Percentiles rank a stretch among this genome's conserved stretches.
These are phyloP conservation scores for Penstemon barbatus DNA, from an alignment of 257 asterid genomes.

Conservation along the genomic window DNA sequence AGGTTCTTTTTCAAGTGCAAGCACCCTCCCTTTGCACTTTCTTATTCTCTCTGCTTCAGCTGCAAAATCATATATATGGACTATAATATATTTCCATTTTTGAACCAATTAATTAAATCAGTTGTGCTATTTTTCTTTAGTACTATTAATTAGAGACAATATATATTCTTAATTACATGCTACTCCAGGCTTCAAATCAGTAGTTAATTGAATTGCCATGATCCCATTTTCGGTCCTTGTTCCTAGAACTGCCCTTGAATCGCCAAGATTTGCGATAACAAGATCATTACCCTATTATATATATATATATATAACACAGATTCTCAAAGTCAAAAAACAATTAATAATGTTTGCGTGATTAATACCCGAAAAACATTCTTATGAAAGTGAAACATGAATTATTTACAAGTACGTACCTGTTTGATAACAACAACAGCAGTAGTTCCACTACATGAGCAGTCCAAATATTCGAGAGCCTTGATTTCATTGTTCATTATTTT, in stretches of 20 bases:
- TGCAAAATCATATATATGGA: constrained; percentile 27
- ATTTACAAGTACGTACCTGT: constrained; percentile 61
- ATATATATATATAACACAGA: no score
- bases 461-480: constrained; percentile 48
- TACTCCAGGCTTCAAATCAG: constrained; percentile 78
- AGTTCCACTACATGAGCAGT: constrained; percentile 74
- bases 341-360: not conserved
- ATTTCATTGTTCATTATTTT: constrained; percentile 66
- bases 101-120: no score
- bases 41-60: constrained; percentile 83
- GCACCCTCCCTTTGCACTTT: constrained; percentile 65
- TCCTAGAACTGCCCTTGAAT: constrained; percentile 76
- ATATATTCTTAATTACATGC: constrained; percentile 44
- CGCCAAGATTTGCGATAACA: constrained; percentile 80
- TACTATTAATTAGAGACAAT: not conserved
- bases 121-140: no score
- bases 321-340: no score
- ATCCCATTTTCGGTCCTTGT: constrained; percentile 51
- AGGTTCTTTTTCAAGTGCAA: constrained; percentile 66
- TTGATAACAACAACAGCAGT: constrained; percentile 60
- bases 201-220: constrained; percentile 64
- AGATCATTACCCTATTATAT: constrained; percentile 59
- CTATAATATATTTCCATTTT: no score
- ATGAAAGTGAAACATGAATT: not conserved
- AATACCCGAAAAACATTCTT: not conserved